phyloP scores from a whole-genome alignment of 306 rosid species.

The Medicago ruthenica region DNA sequence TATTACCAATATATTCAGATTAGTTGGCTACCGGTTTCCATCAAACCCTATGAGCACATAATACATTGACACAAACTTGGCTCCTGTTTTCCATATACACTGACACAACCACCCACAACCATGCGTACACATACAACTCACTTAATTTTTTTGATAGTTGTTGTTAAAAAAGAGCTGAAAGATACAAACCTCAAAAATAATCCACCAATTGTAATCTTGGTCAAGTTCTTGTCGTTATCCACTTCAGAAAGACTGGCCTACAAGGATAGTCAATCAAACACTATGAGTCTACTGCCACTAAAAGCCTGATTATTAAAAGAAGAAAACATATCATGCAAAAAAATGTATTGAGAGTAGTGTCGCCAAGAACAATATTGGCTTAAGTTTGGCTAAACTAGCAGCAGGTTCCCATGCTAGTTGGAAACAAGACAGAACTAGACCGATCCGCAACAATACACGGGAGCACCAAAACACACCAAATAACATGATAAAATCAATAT shows the following conservation, averaged over 20 bases:
- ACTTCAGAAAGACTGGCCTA: slow-evolving; percentile 92
- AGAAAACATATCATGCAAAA: slow-evolving; percentile 1
- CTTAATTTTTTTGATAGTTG: slow-evolving; percentile 21
- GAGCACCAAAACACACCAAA: no score
- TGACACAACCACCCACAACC: slow-evolving; percentile 26
- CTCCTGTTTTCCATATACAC: slow-evolving; percentile 9
- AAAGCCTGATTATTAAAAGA: slow-evolving; percentile 12
- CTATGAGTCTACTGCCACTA: slow-evolving; percentile 38
- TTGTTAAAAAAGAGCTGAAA: slow-evolving; percentile 39
- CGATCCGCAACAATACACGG: no score
- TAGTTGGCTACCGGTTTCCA: slow-evolving; percentile 25
- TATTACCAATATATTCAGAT: slow-evolving; percentile 31
- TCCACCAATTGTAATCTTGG: slow-evolving; percentile 84
- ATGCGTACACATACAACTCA: slow-evolving; percentile 28
- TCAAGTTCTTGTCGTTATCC: slow-evolving; percentile 79
- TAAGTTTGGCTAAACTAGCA: no score
- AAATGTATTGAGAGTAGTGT: no score
- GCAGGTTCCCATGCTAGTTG: no score
- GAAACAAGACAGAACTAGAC: no score
- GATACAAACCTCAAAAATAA: slow-evolving; percentile 74
- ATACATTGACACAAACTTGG: slow-evolving; percentile 30
- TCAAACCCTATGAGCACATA: slow-evolving; percentile 29
- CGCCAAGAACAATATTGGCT: no score
- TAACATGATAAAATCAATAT: no score
- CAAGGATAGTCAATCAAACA: slow-evolving; percentile 47